A percentile compares a stretch with the other conserved stretches of the same genome.
Conservation (phyloP, 1,284 basidiomycete species). For the Ceratobasidium sp. region DNA sequence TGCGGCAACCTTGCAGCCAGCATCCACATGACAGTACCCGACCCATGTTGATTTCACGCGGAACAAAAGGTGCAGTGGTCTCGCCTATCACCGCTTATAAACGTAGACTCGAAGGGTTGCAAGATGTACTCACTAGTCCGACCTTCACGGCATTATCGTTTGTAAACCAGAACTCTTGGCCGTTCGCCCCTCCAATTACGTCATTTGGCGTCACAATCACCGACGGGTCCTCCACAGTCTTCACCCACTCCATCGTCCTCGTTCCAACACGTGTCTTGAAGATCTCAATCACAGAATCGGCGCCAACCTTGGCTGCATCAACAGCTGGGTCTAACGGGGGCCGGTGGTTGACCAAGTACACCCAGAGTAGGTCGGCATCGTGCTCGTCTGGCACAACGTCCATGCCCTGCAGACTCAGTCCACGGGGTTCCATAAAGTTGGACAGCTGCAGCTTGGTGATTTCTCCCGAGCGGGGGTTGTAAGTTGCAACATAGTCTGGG, state of each 20-base stretch:
- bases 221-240: constrained; percentile 65
- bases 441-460: constrained; percentile 61
- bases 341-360: constrained; percentile 77
- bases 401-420: constrained; percentile 75
- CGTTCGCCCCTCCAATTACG: constrained; percentile 69
- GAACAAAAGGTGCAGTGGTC: constrained; percentile 49
- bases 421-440: constrained; percentile 58
- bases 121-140: constrained; percentile 60
- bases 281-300: constrained; percentile 77
- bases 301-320: constrained; percentile 62
- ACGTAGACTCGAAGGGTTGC: neutral
- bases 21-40: constrained; percentile 67
- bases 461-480: constrained; percentile 56
- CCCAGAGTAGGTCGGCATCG: constrained; percentile 63
- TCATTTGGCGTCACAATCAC: constrained; percentile 76
- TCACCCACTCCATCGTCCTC: constrained; percentile 63
- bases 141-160: constrained; percentile 70
- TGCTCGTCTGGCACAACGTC: constrained; percentile 69
- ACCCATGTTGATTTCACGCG: constrained; percentile 58
- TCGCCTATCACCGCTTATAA: constrained; percentile 52
- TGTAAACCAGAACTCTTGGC: constrained; percentile 70
- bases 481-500: constrained; percentile 64
- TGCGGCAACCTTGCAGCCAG: constrained; percentile 68
- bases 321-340: constrained; percentile 55
- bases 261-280: constrained; percentile 67